Evolutionary conservation across 2,329 filamentous ascomycete genomes (phyloP), one percentile per base, ranked within the genome.

Genomic region (Mycosphaerella sp.): DNA sequence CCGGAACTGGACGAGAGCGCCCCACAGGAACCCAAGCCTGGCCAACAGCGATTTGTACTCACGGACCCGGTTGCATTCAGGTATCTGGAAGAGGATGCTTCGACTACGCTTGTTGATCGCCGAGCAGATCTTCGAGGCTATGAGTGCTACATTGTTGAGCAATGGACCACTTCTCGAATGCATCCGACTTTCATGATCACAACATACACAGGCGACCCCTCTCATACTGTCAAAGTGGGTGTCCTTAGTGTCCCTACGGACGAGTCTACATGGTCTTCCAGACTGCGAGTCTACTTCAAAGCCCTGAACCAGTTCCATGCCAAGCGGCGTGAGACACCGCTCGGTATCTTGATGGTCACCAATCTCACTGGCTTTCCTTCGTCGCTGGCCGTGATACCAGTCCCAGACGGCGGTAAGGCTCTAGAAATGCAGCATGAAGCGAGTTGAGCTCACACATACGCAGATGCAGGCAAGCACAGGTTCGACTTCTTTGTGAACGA

Each of bases 401-500:
- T 97, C 0, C 90, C 90, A 0, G 86, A 88, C 49, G 93, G 93
- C 8, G 88, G 21, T 25, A 25, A 25, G 21, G 21, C 4, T 25
- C 21, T 25, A 25, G 21, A 25, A 4, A 25, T 6, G 3, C 2
- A 25, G 21, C 2, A 25, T 5, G 21, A 25, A 25, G 21, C 21
- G 21, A 25, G 21, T 25, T 25, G 21, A 25, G 21, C 21, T 25
- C 21, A 25, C 21, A 25, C 21, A 4, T 25, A 6, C 3, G 21
- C 21, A 25, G 21, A 97, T 65, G 77, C 95, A 28, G 81, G 79
- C 57, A 85, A 82, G 62, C 84, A 95, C 63, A 80, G 88, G 17
- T 84, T 87, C 50, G 79, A 86, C 21, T 97, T 97, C 65, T 86
- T 96, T 55, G 86, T 97, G 56, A 97, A 96, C 62, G 93, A 96